Percentiles rank a stretch among this genome's conserved stretches.
phyloP scores from a whole-genome alignment of 2,329 filamentous ascomycete species.

The Aspergillus pseudoviridinutans region DNA sequence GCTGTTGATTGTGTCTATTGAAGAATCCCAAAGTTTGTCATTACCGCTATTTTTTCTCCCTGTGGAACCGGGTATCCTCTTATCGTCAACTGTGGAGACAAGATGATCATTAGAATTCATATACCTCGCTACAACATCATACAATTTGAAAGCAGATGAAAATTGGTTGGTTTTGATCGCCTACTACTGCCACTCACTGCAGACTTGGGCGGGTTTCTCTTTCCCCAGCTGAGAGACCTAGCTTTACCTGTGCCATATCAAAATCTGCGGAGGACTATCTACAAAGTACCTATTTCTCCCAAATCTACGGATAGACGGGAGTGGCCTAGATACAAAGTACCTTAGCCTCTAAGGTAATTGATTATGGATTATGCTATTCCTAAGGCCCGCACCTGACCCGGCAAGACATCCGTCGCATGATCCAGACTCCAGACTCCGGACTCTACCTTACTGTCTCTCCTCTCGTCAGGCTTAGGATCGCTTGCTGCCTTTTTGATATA shows the following conservation, averaged over 20 bases:
- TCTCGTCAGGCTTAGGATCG: neutral
- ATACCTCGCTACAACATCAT: neutral
- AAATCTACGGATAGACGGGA: neutral
- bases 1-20: neutral
- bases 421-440: constrained; percentile 1
- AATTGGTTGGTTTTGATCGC: neutral
- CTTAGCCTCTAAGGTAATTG: neutral
- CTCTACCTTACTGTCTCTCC: neutral
- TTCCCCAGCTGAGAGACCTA: neutral
- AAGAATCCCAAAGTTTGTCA: neutral
- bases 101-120: neutral
- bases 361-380: neutral
- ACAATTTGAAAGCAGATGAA: neutral
- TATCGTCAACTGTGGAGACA: neutral
- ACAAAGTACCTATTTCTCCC: neutral
- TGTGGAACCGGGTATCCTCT: neutral
- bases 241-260: neutral
- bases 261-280: neutral
- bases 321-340: neutral
- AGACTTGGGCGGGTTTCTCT: neutral
- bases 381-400: constrained; percentile 9
- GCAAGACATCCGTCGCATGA: constrained; percentile 7
- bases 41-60: neutral
- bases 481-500: neutral
- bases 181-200: neutral